Percentiles rank a stretch among this genome's conserved stretches.
phyloP scores from a whole-genome alignment of 345 rosid species.

The Aurinia saxatilis region DNA sequence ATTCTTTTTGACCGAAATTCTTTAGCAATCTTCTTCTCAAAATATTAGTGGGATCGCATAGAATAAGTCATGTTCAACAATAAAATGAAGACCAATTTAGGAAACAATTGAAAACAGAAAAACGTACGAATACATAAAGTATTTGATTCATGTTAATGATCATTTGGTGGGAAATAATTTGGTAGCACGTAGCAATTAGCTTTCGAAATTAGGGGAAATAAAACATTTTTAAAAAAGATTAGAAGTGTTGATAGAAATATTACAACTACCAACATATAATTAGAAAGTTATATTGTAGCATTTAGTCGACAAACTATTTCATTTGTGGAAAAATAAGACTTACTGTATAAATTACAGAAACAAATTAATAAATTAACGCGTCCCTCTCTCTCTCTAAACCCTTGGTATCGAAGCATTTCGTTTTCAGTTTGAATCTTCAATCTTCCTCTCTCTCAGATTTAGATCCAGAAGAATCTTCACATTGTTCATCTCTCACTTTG shows the following conservation, averaged over 20 bases:
- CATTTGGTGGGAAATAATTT: conserved; percentile 20
- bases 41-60: too few species aligned
- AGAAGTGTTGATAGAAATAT: background rate
- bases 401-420: conserved; percentile 37
- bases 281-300: too few species aligned
- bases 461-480: conserved; percentile 16
- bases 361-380: background rate
- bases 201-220: background rate
- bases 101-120: background rate
- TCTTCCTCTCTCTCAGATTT: conserved; percentile 18
- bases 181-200: conserved; percentile 22
- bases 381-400: conserved; percentile 21
- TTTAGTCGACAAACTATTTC: too few species aligned
- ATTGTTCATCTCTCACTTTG: background rate
- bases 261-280: conserved; percentile 1
- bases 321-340: background rate
- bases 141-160: conserved; percentile 10
- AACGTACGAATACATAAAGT: background rate
- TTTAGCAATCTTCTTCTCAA: too few species aligned
- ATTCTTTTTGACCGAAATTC: too few species aligned
- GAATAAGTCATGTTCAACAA: too few species aligned
- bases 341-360: background rate
- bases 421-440: conserved; percentile 3
- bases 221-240: too few species aligned
- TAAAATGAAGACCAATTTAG: too few species aligned